Evolutionary conservation across 1,284 basidiomycete genomes (phyloP).

Genomic region (Apiotrichum mycotoxinovorans): DNA sequence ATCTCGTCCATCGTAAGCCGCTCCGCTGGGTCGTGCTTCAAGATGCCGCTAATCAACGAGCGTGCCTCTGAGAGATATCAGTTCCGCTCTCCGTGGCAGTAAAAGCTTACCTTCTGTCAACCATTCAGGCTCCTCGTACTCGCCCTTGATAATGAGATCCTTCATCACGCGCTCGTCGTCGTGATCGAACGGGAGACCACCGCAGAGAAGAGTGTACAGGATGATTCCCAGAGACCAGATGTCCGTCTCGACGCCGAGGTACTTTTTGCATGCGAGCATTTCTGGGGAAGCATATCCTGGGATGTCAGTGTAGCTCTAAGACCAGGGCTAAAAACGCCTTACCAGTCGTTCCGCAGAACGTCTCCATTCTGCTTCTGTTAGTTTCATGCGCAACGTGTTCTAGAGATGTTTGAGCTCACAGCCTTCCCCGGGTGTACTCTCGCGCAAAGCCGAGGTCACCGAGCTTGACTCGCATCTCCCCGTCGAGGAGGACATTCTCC

Average conservation of each 20-base stretch:
- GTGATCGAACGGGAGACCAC: conserved; percentile 94
- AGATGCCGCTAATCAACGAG: conserved; percentile 70
- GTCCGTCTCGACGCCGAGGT: conserved; percentile 89
- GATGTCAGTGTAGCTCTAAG: neutral
- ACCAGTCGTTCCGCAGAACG: conserved; percentile 94
- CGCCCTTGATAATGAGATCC: conserved; percentile 76
- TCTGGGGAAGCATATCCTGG: conserved; percentile 80
- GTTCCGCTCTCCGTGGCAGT: neutral
- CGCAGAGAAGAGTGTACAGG: conserved; percentile 87
- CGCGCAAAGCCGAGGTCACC: conserved; percentile 96
- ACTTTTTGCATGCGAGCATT: conserved; percentile 85
- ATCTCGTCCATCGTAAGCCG: conserved; percentile 81
- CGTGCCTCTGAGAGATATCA: conserved; percentile 63
- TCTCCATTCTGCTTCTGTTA: conserved; percentile 62
- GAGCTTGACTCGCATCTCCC: conserved; percentile 78
- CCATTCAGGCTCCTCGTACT: conserved; percentile 89
- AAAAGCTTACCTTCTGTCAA: conserved; percentile 65
- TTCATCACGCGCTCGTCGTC: conserved; percentile 91
- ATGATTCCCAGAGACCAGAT: conserved; percentile 97
- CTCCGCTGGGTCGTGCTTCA: conserved; percentile 72
- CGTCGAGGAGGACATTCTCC: conserved; percentile 90
- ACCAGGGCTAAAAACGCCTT: conserved; percentile 34
- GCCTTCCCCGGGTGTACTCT: conserved; percentile 77
- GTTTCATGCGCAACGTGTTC: neutral
- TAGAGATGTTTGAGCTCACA: conserved; percentile 49